Evolutionary conservation across 148 eudicot species (phyloP), one percentile per base, ranked within the genome.

Genomic region (Rhododendron ferrugineum): DNA sequence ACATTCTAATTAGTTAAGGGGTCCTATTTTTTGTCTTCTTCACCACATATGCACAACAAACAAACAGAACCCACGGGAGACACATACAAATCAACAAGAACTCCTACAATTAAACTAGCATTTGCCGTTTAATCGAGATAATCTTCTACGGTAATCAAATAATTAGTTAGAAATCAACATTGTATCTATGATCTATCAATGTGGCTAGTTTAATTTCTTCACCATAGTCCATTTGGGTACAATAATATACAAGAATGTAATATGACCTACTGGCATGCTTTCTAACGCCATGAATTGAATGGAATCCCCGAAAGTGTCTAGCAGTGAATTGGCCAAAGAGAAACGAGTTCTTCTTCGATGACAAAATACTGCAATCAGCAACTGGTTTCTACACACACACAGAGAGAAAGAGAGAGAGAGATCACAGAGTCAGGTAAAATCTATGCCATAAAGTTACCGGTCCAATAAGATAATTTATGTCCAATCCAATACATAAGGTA

Each of bases 311-410:
- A 34, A 93, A 88, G 46, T 83, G 87, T 50, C 88, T 88, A 78
- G 50, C 79, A 10, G 72, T 82, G 86, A 91, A 91, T 86, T 91
- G 92, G 34, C 95, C 95, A 82, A 90, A 88, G 52, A 89, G 58
- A 87, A 89, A 95, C 42, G 90, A 83, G 80, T 87, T 88, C 40
- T 88, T 86, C 83, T 89, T 94, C 9, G 89, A 86, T 81, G 92
- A 85, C n/a, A 89, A 72, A 66, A 72, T 20, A 62, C 80, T 86
- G 82, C 77, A 75, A 37, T 88, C 89, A 83, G 88, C 79, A 87
- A 80, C 78, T 7, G 50, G 77, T 88, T 58, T 90, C 91, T 92
- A 77, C 34, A 88, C 40, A 79, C 36, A 34, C 36, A 34, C 36
- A 34, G 2, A 34, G 2, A 76, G 40, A 80, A 28, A 77, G 52